Evolutionary conservation across 2,329 filamentous ascomycete genomes (phyloP).

Genomic region (Dactylellina parvicollis): DNA sequence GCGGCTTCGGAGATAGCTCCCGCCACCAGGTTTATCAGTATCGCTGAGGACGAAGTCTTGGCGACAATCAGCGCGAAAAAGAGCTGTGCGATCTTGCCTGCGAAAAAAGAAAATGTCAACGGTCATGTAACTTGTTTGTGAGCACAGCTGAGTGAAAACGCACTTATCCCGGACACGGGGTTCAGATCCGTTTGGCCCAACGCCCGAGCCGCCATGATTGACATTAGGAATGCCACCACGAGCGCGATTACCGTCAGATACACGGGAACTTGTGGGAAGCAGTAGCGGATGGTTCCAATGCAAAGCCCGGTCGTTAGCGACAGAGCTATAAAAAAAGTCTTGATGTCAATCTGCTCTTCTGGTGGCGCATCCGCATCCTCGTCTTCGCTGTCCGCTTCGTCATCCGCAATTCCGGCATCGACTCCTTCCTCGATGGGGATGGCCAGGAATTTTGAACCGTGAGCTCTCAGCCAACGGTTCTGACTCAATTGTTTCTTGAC

Average conservation of each 20-base stretch:
- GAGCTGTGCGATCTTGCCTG: conserved; percentile 94
- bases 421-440: conserved; percentile 11
- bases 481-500: conserved; percentile 1
- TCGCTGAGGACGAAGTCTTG: conserved; percentile 78
- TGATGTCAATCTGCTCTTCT: conserved; percentile 79
- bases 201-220: conserved; percentile 77
- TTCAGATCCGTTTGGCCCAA: conserved; percentile 64
- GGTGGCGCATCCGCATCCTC: conserved; percentile 81
- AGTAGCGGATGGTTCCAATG: conserved; percentile 79
- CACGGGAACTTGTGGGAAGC: conserved; percentile 86
- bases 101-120: conserved; percentile 66
- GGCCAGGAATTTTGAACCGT: background rate
- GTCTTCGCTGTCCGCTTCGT: conserved; percentile 56
- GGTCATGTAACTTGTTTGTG: background rate
- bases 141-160: background rate
- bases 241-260: conserved; percentile 81
- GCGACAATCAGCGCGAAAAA: conserved; percentile 93
- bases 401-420: conserved; percentile 52
- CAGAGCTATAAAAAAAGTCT: conserved; percentile 78
- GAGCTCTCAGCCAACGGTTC: background rate
- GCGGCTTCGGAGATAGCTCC: conserved; percentile 87
- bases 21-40: conserved; percentile 94
- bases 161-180: conserved; percentile 48
- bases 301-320: conserved; percentile 80
- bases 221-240: conserved; percentile 81